Evolutionary conservation across 176 grass and related monocot species (phyloP).

Genomic region (Ampelocalamus luodianensis): DNA sequence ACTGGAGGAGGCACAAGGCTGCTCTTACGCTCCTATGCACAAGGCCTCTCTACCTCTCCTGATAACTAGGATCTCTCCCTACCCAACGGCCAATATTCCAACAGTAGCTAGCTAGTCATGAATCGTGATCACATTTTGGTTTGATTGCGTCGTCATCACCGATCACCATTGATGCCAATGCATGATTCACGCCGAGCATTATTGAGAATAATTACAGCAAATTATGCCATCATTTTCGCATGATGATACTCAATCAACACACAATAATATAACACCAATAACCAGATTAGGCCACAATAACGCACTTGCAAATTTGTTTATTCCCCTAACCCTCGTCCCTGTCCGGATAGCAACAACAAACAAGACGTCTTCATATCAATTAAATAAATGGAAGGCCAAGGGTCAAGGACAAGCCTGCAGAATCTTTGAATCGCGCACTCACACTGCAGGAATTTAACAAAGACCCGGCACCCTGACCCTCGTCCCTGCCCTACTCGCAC

Average conservation of each 20-base stretch:
- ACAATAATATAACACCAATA: background rate
- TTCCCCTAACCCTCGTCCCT: background rate
- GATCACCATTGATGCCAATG: background rate
- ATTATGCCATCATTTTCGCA: constrained; percentile 3
- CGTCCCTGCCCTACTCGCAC: background rate
- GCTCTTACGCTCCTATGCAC: background rate
- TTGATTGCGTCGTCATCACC: background rate
- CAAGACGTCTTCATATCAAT: background rate
- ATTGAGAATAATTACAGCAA: background rate
- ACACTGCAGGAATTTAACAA: constrained; percentile 20
- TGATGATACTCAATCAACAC: background rate
- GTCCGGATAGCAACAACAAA: background rate
- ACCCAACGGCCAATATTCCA: background rate
- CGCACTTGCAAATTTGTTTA: background rate
- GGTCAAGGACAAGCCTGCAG: background rate
- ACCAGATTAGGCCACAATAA: background rate
- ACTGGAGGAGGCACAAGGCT: background rate
- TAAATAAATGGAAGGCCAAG: background rate
- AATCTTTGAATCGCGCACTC: background rate
- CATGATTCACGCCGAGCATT: background rate
- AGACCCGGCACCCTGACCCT: background rate
- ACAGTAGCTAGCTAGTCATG: background rate
- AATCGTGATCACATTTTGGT: background rate
- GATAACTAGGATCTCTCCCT: background rate
- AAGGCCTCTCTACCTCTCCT: background rate